A percentile compares a stretch with the other conserved stretches of the same genome.
These are phyloP conservation scores for Capronia americana DNA, from an alignment of 2,329 filamentous ascomycete species.

Conservation along the genomic window DNA sequence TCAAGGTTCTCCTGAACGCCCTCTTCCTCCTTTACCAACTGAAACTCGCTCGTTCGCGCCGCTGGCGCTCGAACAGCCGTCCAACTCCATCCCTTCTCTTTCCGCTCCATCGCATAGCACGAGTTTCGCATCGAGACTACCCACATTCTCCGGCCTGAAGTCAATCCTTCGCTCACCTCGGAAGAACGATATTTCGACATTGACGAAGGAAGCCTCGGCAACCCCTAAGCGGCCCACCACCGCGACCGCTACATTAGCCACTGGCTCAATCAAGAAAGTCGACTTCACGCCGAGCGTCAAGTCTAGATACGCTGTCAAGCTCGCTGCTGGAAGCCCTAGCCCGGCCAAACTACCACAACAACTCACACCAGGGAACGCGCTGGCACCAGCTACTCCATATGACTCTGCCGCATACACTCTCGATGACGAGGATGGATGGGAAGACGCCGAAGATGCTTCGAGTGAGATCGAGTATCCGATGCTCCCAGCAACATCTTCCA, in stretches of 20 bases:
- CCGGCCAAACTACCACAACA: constrained; percentile 48
- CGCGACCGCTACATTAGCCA: constrained; percentile 45
- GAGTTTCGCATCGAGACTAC: constrained; percentile 46
- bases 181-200: constrained; percentile 61
- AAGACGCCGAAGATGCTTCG: constrained; percentile 37
- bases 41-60: constrained; percentile 4
- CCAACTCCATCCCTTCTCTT: constrained; percentile 7
- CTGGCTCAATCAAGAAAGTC: constrained; percentile 73
- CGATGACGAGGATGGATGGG: constrained; percentile 35
- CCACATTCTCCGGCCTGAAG: constrained; percentile 62
- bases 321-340: constrained; percentile 47
- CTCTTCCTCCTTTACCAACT: constrained; percentile 28
- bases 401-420: constrained; percentile 39
- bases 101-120: constrained; percentile 1
- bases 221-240: constrained; percentile 43
- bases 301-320: constrained; percentile 46
- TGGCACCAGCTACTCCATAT: constrained; percentile 37
- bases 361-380: constrained; percentile 31
- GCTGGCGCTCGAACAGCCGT: not conserved
- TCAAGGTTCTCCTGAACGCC: constrained; percentile 6
- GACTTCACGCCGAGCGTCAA: constrained; percentile 78
- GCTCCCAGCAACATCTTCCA: constrained; percentile 40
- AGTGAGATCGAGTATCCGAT: constrained; percentile 47
- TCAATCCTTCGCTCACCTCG: constrained; percentile 65
- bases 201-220: constrained; percentile 43